These are phyloP conservation scores for Cryptosporidium sp. DNA, from an alignment of 169 alveolate genomes.

Conservation along the genomic window DNA sequence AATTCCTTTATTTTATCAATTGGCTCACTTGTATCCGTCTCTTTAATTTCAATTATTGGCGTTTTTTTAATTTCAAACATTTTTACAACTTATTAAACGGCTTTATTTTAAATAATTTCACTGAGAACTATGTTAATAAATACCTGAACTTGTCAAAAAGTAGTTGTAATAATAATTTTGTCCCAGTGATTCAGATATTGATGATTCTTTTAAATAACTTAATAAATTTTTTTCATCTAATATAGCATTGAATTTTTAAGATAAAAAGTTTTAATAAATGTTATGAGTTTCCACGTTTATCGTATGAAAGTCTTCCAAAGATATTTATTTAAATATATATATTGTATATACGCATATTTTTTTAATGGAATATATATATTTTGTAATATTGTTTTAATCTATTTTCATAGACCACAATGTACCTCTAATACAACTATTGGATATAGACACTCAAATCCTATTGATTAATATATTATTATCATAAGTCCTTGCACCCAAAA, in stretches of 20 bases:
- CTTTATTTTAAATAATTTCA: not conserved
- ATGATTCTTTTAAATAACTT: not conserved
- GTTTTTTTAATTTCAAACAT: constrained; percentile 43
- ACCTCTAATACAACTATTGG: constrained; percentile 52
- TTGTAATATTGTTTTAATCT: not conserved
- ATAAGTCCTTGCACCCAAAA: constrained; percentile 57
- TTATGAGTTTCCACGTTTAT: not conserved
- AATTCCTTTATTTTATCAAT: constrained; percentile 14
- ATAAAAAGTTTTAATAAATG: not conserved
- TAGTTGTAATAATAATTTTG: not conserved
- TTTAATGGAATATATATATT: not conserved
- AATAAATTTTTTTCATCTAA: constrained; percentile 17
- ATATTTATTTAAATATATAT: not conserved
- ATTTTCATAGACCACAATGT: constrained; percentile 58
- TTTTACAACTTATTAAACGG: not conserved
- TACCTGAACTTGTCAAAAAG: constrained; percentile 8
- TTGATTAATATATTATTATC: not conserved
- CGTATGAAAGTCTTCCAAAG: not conserved
- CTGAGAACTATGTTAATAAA: not conserved
- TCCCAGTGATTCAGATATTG: not conserved
- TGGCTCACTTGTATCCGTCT: constrained; percentile 8
- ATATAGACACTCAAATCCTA: constrained; percentile 7
- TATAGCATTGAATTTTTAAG: not conserved
- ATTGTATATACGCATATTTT: not conserved
- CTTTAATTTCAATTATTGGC: not conserved